Base-by-base conservation (phyloP, 2,329 filamentous ascomycete genomes). In the Xylariaceae sp. region DNA sequence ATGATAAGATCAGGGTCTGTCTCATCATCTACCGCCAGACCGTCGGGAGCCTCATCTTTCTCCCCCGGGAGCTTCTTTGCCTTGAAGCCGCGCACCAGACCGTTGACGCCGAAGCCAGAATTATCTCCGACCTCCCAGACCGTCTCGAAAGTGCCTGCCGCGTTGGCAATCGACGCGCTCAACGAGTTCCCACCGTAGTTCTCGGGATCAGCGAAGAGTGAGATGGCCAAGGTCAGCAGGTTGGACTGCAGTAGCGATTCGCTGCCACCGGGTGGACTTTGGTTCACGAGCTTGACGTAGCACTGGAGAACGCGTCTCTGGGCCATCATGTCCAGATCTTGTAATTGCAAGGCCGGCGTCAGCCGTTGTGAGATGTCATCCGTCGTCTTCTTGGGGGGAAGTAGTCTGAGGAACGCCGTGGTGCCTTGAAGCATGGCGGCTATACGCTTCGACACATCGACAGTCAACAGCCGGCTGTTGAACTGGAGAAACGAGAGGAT, bases 111-210 rank as follows among this genome's bases (percentile, higher is more conserved):
- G 61, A 95, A 97, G 1, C 89, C 90, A 52, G 83, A 89, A 56
- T 97, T 97, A 60, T 98, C 92, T 7, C 82, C 85, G 5, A 95
- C 78, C 47, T 97, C 90, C 92, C 92, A 98, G 27, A 98, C 78
- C 1, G 81, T 89, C 54, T 98, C 92, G 55, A 97, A 96, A 3
- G 81, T 85, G 5, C 86, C 88, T 1, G 88, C 86, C 12, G 89
- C 86, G 50, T 83, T 92, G 13, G 90, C 90, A 54, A 98, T 96
- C 0, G 89, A 88, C 11, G 87, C 85, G 55, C 90, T 94, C 33
- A 97, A 62, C 2, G 88, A 90, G 53, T 80, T 90, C 12, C 86
- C 82, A 0, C 81, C 80, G 57, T 94, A 94, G 53, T 87, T 88
- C 41, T 94, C 88, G 0, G 90, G 88, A 53, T 97, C 89, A 0